Base-by-base conservation (phyloP, 139 green algal genomes). In the Coccomyxa sp. region DNA sequence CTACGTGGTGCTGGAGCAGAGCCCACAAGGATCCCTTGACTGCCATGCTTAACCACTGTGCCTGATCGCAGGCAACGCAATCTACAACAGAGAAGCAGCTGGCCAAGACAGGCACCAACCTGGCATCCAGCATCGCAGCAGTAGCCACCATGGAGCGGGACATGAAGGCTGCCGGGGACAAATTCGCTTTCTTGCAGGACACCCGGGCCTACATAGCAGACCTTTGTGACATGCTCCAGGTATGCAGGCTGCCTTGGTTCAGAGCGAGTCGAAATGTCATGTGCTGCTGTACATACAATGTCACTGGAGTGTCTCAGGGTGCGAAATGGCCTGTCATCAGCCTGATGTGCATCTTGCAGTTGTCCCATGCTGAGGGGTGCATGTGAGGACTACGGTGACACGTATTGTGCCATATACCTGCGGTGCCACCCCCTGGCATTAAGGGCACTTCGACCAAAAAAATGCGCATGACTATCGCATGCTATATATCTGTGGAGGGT, bases 181-280 rank as follows among this genome's bases (percentile, higher is more conserved):
- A 82, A 36, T 97, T 96, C 78, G 69, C 78, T 5, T 90, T 87
- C 69, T 78, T 94, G 84, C 92, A 97, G 82, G 68, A 91, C 50
- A 78, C 96, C 37, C 79, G 84, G 22, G 87, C 84, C 0, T 98
- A 97, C 79, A 80, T 97, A 24, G 87, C 89, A 33, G 91, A 97
- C 83, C 84, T 98, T 50, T 96, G 91, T 38, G 91, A 90, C 71
- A 95, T 94, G 88, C 81, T 97, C 10, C 85, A 91, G 86, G 89
- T 88, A 18, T 14, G 69, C 37, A 6, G 29, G 68, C 8, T 77
- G 73, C 27, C 68, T 71, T 71, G 22, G 58, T 18, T 71, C 16
- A 35, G 27, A 71, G n/a, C n/a, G n/a, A n/a, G n/a, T n/a, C n/a
- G n/a, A n/a, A n/a, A n/a, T n/a, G n/a, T n/a, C n/a, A n/a, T n/a